Evolutionary conservation across 2,329 filamentous ascomycete genomes (phyloP).

Genomic region (Epichloe sp.): DNA sequence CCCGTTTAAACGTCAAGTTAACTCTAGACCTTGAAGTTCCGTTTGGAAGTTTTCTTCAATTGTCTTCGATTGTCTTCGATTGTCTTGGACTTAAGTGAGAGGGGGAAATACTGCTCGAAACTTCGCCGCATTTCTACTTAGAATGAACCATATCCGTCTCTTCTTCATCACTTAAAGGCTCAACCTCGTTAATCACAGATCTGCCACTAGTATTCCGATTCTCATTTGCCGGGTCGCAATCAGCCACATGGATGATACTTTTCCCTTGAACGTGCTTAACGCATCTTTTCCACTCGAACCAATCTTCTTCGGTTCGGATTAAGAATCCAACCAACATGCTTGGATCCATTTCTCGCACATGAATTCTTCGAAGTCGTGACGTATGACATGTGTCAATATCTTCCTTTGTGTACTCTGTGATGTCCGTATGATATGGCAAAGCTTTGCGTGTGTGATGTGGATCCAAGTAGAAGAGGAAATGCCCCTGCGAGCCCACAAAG

Average conservation of each 20-base stretch:
- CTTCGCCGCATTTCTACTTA: conserved; percentile 6
- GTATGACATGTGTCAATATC: conserved; percentile 83
- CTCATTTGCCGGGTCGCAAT: conserved; percentile 47
- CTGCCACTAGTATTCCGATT: conserved; percentile 45
- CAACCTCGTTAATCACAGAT: conserved; percentile 77
- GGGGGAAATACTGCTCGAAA: background rate
- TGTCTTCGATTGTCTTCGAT: too few species aligned
- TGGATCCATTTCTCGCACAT: conserved; percentile 88
- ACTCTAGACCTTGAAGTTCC: too few species aligned
- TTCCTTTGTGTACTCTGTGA: conserved; percentile 48
- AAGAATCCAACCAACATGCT: conserved; percentile 96
- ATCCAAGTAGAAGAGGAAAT: conserved; percentile 85
- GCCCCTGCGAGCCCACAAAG: conserved; percentile 49
- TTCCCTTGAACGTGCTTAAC: conserved; percentile 68
- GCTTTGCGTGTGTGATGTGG: conserved; percentile 75
- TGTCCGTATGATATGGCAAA: conserved; percentile 47
- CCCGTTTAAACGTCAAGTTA: too few species aligned
- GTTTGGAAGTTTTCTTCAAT: too few species aligned
- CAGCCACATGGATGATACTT: conserved; percentile 71
- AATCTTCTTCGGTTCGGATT: conserved; percentile 71
- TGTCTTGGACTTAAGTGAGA: background rate
- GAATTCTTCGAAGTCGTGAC: conserved; percentile 64
- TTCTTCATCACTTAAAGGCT: conserved; percentile 67
- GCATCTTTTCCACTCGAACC: conserved; percentile 67
- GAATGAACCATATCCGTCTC: conserved; percentile 28